Conservation (phyloP, 2,329 filamentous ascomycete species). For the Ceratocystis cacaofunesta region DNA sequence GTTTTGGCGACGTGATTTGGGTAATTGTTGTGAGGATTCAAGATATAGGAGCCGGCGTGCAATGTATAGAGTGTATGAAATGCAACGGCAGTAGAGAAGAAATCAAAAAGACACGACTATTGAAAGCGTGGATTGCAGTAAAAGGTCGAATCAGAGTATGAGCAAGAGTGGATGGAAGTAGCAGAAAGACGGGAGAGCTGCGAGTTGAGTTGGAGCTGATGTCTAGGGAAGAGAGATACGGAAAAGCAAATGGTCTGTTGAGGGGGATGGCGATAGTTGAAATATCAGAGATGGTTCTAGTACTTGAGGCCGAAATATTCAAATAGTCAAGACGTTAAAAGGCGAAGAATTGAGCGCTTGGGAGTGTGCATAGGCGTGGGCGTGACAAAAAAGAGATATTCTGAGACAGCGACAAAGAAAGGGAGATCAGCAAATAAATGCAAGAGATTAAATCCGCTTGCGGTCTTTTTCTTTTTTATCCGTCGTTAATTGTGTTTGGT, state of each 20-base stretch:
- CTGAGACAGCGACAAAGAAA: neutral
- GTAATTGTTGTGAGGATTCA: too few relatives aligned
- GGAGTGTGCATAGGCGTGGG: neutral
- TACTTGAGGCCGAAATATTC: neutral
- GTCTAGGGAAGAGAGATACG: conserved; percentile 5
- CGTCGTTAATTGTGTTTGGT: neutral
- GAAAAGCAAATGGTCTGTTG: neutral
- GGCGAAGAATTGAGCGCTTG: neutral
- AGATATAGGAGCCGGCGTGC: neutral
- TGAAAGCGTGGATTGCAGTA: neutral
- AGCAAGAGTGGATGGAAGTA: neutral
- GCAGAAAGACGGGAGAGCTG: neutral
- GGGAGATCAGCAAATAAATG: neutral
- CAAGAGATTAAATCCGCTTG: conserved; percentile 5
- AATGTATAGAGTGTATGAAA: neutral
- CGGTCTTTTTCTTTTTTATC: neutral
- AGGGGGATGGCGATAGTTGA: conserved; percentile 13
- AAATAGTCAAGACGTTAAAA: neutral
- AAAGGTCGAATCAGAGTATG: neutral
- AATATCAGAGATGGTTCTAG: conserved; percentile 9
- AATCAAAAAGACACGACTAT: conserved; percentile 2
- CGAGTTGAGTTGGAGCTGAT: neutral
- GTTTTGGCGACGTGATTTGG: neutral
- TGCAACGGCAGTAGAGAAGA: neutral
- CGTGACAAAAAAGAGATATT: conserved; percentile 5